These are phyloP conservation scores for Penicillium maclennaniae DNA, from an alignment of 495 filamentous ascomycete species.

Conservation along the genomic window DNA sequence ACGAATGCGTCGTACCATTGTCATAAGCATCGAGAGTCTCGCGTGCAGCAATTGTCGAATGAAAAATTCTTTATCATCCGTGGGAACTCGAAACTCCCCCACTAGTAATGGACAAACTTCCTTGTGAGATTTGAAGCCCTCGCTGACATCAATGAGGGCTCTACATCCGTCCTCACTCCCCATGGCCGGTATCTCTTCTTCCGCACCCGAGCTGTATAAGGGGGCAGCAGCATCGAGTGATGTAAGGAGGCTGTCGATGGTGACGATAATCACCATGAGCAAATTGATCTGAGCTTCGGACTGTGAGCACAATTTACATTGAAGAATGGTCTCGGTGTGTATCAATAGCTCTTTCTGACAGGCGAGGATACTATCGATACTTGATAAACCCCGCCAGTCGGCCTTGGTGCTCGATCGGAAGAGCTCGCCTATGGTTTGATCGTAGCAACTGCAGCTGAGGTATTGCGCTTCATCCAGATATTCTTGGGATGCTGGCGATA, in stretches of 20 bases:
- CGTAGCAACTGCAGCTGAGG: conserved; percentile 11
- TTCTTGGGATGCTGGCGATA: conserved; percentile 1
- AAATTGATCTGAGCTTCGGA: conserved; percentile 26
- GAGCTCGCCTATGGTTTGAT: conserved; percentile 10
- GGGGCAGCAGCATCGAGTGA: conserved; percentile 24
- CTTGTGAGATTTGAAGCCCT: conserved; percentile 21
- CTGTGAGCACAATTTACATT: conserved; percentile 28
- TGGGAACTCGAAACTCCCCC: conserved; percentile 28
- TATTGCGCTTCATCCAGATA: background rate
- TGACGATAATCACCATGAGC: conserved; percentile 32
- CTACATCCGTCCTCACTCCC: background rate
- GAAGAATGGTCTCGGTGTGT: conserved; percentile 29
- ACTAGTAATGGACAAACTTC: conserved; percentile 30
- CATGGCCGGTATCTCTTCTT: background rate
- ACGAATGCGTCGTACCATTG: conserved; percentile 27
- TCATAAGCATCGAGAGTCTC: conserved; percentile 25
- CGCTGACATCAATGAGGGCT: background rate
- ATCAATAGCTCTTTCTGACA: conserved; percentile 29
- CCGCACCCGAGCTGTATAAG: background rate
- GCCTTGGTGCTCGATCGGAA: conserved; percentile 2
- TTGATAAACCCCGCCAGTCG: conserved; percentile 7
- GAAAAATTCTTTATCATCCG: conserved; percentile 33
- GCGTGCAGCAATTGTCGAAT: conserved; percentile 30
- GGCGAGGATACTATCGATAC: conserved; percentile 30
- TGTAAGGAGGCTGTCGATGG: conserved; percentile 33